These are phyloP conservation scores for Linum lewisii DNA, from an alignment of 345 rosid species.

Conservation along the genomic window DNA sequence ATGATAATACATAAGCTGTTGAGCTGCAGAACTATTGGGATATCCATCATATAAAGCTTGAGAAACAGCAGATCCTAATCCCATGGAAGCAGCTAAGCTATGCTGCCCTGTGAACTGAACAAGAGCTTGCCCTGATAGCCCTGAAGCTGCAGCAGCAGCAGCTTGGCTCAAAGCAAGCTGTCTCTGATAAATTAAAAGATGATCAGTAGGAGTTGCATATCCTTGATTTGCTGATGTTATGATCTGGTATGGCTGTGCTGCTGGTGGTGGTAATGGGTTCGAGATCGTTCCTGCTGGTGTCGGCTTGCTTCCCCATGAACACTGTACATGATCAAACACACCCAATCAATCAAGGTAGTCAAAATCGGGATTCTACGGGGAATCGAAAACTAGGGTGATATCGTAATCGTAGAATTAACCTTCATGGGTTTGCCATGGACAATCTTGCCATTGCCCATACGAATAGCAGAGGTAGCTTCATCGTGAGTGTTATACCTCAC, in stretches of 20 bases:
- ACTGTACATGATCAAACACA: no score
- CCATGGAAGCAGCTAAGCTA: conserved; percentile 23
- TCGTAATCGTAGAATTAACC: no score
- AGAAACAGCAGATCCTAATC: conserved; percentile 20
- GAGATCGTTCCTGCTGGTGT: conserved; percentile 49
- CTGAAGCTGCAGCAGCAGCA: conserved; percentile 27
- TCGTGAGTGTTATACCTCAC: conserved; percentile 40
- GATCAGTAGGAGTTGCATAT: conserved; percentile 35
- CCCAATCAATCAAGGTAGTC: no score
- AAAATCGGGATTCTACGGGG: no score
- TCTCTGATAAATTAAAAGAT: conserved; percentile 40
- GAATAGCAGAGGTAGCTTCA: conserved; percentile 32
- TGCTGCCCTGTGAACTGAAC: conserved; percentile 28
- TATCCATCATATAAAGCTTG: conserved; percentile 25
- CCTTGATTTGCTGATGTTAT: conserved; percentile 18
- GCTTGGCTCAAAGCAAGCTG: conserved; percentile 41
- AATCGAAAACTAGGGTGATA: no score
- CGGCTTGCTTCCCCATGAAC: conserved; percentile 58
- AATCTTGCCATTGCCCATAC: not conserved
- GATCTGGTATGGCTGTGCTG: conserved; percentile 20
- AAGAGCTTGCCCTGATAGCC: conserved; percentile 28
- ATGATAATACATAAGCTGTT: conserved; percentile 29
- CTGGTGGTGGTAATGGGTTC: conserved; percentile 23
- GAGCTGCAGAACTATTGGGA: conserved; percentile 16
- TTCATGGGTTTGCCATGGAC: conserved; percentile 4